Percentiles rank a stretch among this genome's conserved stretches.
These are phyloP conservation scores for Ceriops zippeliana DNA, from an alignment of 345 rosid genomes.

Conservation along the genomic window DNA sequence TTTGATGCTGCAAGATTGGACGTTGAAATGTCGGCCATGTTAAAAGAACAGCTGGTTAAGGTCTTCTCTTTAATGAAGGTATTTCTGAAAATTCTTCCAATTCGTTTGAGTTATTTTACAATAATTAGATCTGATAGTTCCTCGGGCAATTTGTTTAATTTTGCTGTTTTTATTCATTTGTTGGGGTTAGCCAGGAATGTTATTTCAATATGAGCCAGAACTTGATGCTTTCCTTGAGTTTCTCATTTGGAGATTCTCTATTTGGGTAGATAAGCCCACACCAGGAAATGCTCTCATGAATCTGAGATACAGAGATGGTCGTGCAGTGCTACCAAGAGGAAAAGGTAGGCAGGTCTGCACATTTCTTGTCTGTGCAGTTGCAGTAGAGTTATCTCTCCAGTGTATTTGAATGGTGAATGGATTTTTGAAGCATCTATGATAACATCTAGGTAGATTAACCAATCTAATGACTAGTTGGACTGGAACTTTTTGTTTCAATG, in stretches of 20 bases:
- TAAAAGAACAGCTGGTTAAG: conserved; percentile 90
- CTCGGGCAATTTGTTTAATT: conserved; percentile 15
- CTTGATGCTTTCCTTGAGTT: conserved; percentile 98
- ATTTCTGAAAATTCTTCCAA: background rate
- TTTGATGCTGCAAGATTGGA: conserved; percentile 94
- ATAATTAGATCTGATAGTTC: background rate
- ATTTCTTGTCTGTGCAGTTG: conserved; percentile 18
- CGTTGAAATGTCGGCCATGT: conserved; percentile 93
- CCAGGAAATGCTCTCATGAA: conserved; percentile 96
- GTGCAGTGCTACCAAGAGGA: conserved; percentile 41
- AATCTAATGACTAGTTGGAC: too few relatives aligned
- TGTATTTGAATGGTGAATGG: background rate
- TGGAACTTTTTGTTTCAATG: too few relatives aligned
- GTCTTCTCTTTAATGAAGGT: conserved; percentile 94
- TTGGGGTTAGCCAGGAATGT: conserved; percentile 95
- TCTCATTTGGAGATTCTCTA: conserved; percentile 97
- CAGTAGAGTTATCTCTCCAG: background rate
- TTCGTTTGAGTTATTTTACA: background rate
- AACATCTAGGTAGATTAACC: too few relatives aligned
- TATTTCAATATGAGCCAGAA: conserved; percentile 99
- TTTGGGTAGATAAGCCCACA: conserved; percentile 99
- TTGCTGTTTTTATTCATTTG: conserved; percentile 19
- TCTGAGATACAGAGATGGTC: conserved; percentile 85
- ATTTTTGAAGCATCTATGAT: too few relatives aligned
- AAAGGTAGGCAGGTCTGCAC: conserved; percentile 44